phyloP scores from a whole-genome alignment of 169 alveolate genomes.

The Plasmodium gallinaceum region DNA sequence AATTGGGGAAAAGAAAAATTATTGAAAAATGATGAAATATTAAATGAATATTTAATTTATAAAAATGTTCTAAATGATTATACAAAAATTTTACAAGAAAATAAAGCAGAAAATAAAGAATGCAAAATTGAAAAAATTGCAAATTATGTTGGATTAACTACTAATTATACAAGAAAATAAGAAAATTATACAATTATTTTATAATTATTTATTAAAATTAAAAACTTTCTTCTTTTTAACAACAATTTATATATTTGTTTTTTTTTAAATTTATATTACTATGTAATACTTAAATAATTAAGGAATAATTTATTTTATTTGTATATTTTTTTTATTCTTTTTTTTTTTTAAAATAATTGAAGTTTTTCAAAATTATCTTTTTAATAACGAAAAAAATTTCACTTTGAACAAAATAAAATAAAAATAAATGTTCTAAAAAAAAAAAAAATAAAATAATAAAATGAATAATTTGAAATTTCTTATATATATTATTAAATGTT shows the following conservation, averaged over 20 bases:
- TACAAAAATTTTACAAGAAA: constrained; percentile 8
- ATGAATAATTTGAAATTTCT: too few relatives aligned
- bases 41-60: constrained; percentile 44
- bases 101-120: constrained; percentile 1
- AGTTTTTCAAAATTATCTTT: too few relatives aligned
- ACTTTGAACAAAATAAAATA: not conserved
- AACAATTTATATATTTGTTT: too few relatives aligned
- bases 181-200: not conserved
- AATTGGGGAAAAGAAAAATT: constrained; percentile 53
- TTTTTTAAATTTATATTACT: too few relatives aligned
- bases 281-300: too few relatives aligned
- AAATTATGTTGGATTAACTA: constrained; percentile 59
- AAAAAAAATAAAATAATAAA: too few relatives aligned
- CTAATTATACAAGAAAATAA: not conserved
- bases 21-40: constrained; percentile 8
- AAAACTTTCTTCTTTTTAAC: too few relatives aligned
- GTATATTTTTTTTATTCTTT: too few relatives aligned
- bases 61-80: constrained; percentile 41
- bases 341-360: too few relatives aligned
- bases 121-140: constrained; percentile 62
- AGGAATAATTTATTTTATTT: too few relatives aligned
- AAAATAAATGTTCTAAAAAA: not conserved
- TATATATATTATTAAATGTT: too few relatives aligned
- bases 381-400: not conserved
- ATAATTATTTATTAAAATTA: too few relatives aligned